A percentile compares a stretch with the other conserved stretches of the same genome.
Evolutionary conservation across 1,139 yeast genomes (phyloP).

Genomic region (Candida buenavistaensis): DNA sequence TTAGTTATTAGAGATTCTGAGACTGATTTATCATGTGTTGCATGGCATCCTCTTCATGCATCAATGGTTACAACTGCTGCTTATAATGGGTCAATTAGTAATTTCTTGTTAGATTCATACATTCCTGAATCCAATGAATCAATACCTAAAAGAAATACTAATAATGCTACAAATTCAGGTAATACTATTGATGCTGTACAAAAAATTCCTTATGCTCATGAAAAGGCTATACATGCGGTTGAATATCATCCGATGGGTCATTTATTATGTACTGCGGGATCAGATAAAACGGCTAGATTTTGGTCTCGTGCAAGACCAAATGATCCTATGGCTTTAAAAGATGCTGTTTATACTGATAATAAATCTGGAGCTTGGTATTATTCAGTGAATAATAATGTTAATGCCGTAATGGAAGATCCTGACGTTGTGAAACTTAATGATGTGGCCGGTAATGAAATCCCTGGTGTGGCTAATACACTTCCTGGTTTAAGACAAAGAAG

Average conservation of each 20-base stretch:
- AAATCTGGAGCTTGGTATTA: conserved; percentile 75
- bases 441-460: background rate
- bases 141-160: conserved; percentile 17
- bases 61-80: conserved; percentile 82
- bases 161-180: conserved; percentile 12
- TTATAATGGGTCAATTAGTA: conserved; percentile 83
- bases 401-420: conserved; percentile 51
- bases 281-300: conserved; percentile 90
- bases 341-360: conserved; percentile 69
- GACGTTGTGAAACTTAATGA: conserved; percentile 2
- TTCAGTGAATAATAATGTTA: conserved; percentile 64
- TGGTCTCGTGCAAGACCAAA: conserved; percentile 94
- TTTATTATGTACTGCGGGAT: conserved; percentile 86
- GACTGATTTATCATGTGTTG: conserved; percentile 78
- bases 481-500: conserved; percentile 9
- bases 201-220: conserved; percentile 88
- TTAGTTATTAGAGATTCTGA: conserved; percentile 76
- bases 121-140: conserved; percentile 28
- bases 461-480: no score
- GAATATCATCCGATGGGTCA: conserved; percentile 96
- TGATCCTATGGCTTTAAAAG: conserved; percentile 81
- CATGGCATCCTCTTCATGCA: conserved; percentile 93
- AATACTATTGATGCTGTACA: conserved; percentile 50
- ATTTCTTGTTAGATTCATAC: conserved; percentile 65
- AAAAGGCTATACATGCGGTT: conserved; percentile 84